Evolutionary conservation across 2,329 filamentous ascomycete genomes (phyloP), one percentile per base, ranked within the genome.

Genomic region (Colletotrichum trifolii): DNA sequence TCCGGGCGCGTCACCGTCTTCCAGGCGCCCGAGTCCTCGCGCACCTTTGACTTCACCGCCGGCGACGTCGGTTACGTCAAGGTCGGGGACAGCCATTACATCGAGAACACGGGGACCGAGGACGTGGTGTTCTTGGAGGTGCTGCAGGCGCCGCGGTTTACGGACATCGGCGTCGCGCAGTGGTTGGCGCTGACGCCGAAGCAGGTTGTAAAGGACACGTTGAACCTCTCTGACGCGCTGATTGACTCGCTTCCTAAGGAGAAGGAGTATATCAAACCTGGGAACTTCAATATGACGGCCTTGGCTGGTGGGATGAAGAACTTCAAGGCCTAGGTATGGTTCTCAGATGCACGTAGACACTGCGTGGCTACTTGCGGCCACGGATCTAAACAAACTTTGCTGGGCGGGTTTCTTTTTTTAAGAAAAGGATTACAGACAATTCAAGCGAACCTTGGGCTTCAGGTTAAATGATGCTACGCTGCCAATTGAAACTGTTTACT

Each of bases 21-120:
- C 75, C 70, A 77, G 25, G 86, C 85, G 0, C 83, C 85, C 0
- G 73, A 76, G 4, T 74, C 80, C 2, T 80, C 82, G 2, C 79
- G 81, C 50, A 88, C 85, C 0, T 89, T 87, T 63, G 86, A 88
- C 74, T 88, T 86, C 74, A 81, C 81, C 7, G 84, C 85, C 17
- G 86, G 86, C 13, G 85, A 87, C 64, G 85, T 88, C 0, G 86
- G 85, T 0, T 88, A 88, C 65, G 83, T 89, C 10, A 85, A 85
- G 2, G 79, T 82, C 9, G 78, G 81, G 1, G 79, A 81, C 43
- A 81, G 83, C 0, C 87, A 89, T 71, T 89, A 88, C 67, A 77
- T 89, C 15, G 86, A 89, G 75, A 89, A 89, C 70, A 87, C 82
- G 0, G 86, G 86, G 15, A 81, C 78, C 9, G 83, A 85, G 64